Base-by-base conservation (phyloP, 2,329 filamentous ascomycete species). In the Exophiala spinifera region DNA sequence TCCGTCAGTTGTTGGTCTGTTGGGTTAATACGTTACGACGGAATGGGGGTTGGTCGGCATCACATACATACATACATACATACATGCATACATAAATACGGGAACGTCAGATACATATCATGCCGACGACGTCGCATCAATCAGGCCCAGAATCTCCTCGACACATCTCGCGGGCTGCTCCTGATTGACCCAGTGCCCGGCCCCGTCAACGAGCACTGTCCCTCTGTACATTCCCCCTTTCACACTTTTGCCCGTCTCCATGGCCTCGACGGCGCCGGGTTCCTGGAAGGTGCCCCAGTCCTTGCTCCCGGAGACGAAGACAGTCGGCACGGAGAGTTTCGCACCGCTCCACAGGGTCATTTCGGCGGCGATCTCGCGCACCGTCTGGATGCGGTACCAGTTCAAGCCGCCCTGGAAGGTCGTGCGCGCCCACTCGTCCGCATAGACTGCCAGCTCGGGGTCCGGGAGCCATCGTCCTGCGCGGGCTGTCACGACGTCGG, bases 261-360 rank as follows among this genome's bases (percentile, higher is more conserved):
- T 80, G 23, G 74, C 76, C 64, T 87, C 82, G 3, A 88, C 65
- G 0, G 78, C 83, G 0, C 83, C 83, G 0, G 84, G 84, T 60
- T 85, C 78, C 65, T 88, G 85, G 64, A 81, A 85, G 28, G 81
- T 86, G 0, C 83, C 85, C 85, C 85, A 88, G 60, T 88, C 86
- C 53, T 77, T 69, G 43, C 73, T 74, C 0, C 85, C 85, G 21
- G 78, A 79, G n/a, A 88, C 76, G 61, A 85, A 87, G 0, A 75
- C 70, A 52, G 76, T 78, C 0, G 84, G 84, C 7, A 85, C 79
- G 46, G 82, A 79, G 17, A 88, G 80, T 64, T 77, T 81, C 65
- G 74, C 76, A 0, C 83, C 83, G 0, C 81, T 78, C 64, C 82
- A 86, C 1, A 85, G 64, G 17, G 81, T 74, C 49, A 83, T 67